phyloP scores from a whole-genome alignment of 2,329 filamentous ascomycete species.

The Tolypocladium guangdongense region DNA sequence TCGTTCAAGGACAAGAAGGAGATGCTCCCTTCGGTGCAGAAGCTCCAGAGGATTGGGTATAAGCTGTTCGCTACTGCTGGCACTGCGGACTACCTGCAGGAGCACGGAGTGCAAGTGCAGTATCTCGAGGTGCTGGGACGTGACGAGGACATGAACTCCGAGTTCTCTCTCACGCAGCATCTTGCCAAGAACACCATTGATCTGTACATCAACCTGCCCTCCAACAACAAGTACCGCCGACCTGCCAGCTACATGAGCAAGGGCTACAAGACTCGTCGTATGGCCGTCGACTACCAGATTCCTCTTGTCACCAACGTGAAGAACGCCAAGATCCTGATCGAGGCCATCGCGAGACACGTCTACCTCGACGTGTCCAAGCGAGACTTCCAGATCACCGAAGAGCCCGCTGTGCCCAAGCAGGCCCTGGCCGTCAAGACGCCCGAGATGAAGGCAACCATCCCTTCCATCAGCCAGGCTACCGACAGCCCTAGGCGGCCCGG shows the following conservation, averaged over 20 bases:
- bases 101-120: slow-evolving; percentile 84
- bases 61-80: slow-evolving; percentile 94
- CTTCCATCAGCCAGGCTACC: slow-evolving; percentile 22
- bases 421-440: slow-evolving; percentile 51
- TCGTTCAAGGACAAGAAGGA: slow-evolving; percentile 98
- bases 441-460: slow-evolving; percentile 39
- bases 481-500: slow-evolving; percentile 24
- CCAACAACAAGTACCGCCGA: slow-evolving; percentile 91
- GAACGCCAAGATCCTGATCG: slow-evolving; percentile 94
- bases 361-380: slow-evolving; percentile 71
- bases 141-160: slow-evolving; percentile 78
- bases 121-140: slow-evolving; percentile 80
- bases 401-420: slow-evolving; percentile 55
- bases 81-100: slow-evolving; percentile 91
- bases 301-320: slow-evolving; percentile 98
- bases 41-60: slow-evolving; percentile 82
- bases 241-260: slow-evolving; percentile 98
- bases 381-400: slow-evolving; percentile 87
- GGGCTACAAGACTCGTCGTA: slow-evolving; percentile 90
- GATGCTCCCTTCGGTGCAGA: slow-evolving; percentile 85
- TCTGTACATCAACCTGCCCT: slow-evolving; percentile 98
- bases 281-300: slow-evolving; percentile 96
- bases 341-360: slow-evolving; percentile 85
- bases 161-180: slow-evolving; percentile 95
- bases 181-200: slow-evolving; percentile 97